Evolutionary conservation across 805 yeast genomes (phyloP), one percentile per base, ranked within the genome.

Genomic region (Candida michaelii): DNA sequence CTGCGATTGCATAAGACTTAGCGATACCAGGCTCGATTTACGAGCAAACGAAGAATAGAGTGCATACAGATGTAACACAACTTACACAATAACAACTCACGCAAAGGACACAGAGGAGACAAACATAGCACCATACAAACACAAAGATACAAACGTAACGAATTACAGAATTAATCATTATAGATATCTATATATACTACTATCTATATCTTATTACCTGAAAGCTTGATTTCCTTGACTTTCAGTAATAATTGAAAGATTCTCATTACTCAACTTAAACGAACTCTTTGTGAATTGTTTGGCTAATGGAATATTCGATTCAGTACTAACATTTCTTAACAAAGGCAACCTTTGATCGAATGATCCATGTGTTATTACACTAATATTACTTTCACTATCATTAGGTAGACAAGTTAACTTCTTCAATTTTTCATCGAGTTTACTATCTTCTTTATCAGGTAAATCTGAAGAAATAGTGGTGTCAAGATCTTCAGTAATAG

Each of bases 201-300:
- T 21, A 21, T 21, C 23, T 21, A 21, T 21, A 21, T 21, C 5
- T 21, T 21, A 8, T 21, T 21, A 21, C 23, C 5, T 21, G 8
- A 5, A 21, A 21, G 8, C 23, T 33, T 56, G 59, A 8, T 44
- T 37, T 14, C 27, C 44, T 18, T 45, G 40, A 16, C 16, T 37
- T 30, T 52, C 54, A 13, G 59, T 54, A 12, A 55, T 50, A 25
- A 59, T 46, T 2, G 61, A 50, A 15, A 57, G 46, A 27, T 51
- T 56, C 30, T 63, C 67, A 4, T 57, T 55, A 15, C 50, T 46
- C 6, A 35, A 12, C 29, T 43, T 46, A 15, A 35, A 19, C 3
- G 46, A 43, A 7, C 42, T 39, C 5, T 40, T 11, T 6, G 40
- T 34, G 12, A 21, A 30, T 12, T 40, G 47, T 29, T 40, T 50